Evolutionary conservation across 495 filamentous ascomycete species (phyloP), one percentile per base, ranked within the genome.

Genomic region (Xeromyces bisporus): DNA sequence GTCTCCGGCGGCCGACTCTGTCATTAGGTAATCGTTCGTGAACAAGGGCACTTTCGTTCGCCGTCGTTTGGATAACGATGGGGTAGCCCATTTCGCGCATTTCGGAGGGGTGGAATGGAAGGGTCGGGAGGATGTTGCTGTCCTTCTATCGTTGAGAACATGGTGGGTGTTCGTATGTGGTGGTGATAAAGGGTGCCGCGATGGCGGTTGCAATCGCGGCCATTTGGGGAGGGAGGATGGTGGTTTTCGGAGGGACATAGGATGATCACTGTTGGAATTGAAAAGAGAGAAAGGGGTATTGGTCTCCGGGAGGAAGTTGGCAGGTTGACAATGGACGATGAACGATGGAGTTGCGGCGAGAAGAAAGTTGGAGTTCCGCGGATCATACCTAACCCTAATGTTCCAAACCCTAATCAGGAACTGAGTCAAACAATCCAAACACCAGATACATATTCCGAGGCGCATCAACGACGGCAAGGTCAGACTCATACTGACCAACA

Each of bases 371-470:
- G 11, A 17, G 15, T 11, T 9, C 4, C n/a, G 7, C 15, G 20
- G 16, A 31, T 21, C 20, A n/a, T n/a, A n/a, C n/a, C n/a, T n/a
- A n/a, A n/a, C n/a, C n/a, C n/a, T n/a, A n/a, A n/a, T n/a, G n/a
- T n/a, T n/a, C n/a, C n/a, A n/a, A n/a, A n/a, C n/a, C n/a, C n/a
- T n/a, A n/a, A n/a, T n/a, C n/a, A n/a, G n/a, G n/a, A n/a, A n/a
- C n/a, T n/a, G n/a, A n/a, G 36, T 38, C 37, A 35, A 38, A 41
- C 36, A 41, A 39, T 36, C 36, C 31, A 12, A 32, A 37, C 17
- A 37, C 29, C 30, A 30, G 17, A 32, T 3, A 11, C n/a, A 11
- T 9, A 26, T 9, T n/a, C n/a, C n/a, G n/a, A n/a, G n/a, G n/a
- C n/a, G n/a, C n/a, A n/a, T n/a, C n/a, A n/a, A n/a, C n/a, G n/a